Conservation (phyloP, 2,329 filamentous ascomycete species). For the Diaporthe helianthi region DNA sequence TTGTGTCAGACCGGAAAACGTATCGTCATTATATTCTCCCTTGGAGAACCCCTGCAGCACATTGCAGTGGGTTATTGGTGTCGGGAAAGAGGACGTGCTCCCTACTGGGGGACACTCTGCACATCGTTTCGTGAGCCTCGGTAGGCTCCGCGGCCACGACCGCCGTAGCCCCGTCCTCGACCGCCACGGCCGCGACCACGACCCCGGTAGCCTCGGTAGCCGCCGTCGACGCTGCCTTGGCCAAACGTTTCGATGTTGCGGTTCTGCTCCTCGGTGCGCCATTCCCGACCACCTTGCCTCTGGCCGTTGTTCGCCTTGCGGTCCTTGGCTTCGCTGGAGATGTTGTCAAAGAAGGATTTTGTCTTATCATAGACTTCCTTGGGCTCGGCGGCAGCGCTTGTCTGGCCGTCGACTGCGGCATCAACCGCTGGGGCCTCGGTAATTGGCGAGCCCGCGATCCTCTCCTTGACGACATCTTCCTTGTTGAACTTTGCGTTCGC, state of each 20-base stretch:
- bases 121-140: slow-evolving; percentile 40
- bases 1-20: neutral
- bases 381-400: slow-evolving; percentile 28
- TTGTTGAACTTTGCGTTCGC: slow-evolving; percentile 90
- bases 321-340: slow-evolving; percentile 92
- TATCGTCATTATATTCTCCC: slow-evolving; percentile 15
- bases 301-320: slow-evolving; percentile 75
- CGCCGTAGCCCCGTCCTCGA: slow-evolving; percentile 51
- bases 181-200: slow-evolving; percentile 76
- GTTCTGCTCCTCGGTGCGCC: slow-evolving; percentile 90
- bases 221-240: slow-evolving; percentile 89
- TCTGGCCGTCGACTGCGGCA: slow-evolving; percentile 46
- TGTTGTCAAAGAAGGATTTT: slow-evolving; percentile 96
- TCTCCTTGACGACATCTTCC: slow-evolving; percentile 86
- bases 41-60: neutral
- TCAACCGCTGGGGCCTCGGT: slow-evolving; percentile 59
- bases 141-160: slow-evolving; percentile 46
- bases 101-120: slow-evolving; percentile 24
- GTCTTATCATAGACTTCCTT: slow-evolving; percentile 80
- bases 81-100: neutral
- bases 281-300: slow-evolving; percentile 81
- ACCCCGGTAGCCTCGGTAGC: slow-evolving; percentile 78
- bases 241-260: slow-evolving; percentile 98
- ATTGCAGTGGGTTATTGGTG: neutral
- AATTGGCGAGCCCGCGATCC: slow-evolving; percentile 75